These are phyloP conservation scores for Microcera coccophila DNA, from an alignment of 2,329 filamentous ascomycete species.

Conservation along the genomic window DNA sequence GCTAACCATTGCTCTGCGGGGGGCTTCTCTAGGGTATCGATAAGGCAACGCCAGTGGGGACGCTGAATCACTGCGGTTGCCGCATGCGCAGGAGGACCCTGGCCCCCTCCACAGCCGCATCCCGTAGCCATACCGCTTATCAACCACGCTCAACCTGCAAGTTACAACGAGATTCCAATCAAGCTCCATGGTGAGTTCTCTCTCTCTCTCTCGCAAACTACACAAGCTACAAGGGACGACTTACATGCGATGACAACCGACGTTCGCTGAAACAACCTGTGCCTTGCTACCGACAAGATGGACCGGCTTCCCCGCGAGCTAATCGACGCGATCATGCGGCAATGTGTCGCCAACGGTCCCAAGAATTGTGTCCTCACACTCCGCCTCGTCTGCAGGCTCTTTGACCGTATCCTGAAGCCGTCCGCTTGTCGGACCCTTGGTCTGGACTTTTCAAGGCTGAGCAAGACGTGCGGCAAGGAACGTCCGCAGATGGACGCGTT, in stretches of 20 bases:
- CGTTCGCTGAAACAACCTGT: neutral
- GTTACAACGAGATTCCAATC: neutral
- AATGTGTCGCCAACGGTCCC: constrained; percentile 37
- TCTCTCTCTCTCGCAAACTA: too few species aligned
- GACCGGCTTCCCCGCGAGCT: constrained; percentile 47
- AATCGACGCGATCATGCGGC: constrained; percentile 43
- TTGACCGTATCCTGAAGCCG: constrained; percentile 45
- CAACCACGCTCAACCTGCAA: neutral
- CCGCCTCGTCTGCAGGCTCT: constrained; percentile 48
- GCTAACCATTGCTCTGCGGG: too few species aligned
- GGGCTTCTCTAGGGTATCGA: too few species aligned
- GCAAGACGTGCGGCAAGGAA: constrained; percentile 30
- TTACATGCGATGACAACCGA: neutral
- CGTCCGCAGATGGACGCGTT: constrained; percentile 39
- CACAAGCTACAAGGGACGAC: too few species aligned
- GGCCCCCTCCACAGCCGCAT: neutral
- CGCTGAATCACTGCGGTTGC: too few species aligned
- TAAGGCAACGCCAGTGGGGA: too few species aligned
- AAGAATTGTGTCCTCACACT: constrained; percentile 45
- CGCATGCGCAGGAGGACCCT: too few species aligned
- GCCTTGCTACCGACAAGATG: constrained; percentile 31
- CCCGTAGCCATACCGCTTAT: neutral
- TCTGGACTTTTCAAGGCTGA: constrained; percentile 48
- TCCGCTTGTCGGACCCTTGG: constrained; percentile 45
- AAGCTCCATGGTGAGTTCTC: neutral